phyloP scores from a whole-genome alignment of 2,329 filamentous ascomycete species.

The Botryotinia narcissicola region DNA sequence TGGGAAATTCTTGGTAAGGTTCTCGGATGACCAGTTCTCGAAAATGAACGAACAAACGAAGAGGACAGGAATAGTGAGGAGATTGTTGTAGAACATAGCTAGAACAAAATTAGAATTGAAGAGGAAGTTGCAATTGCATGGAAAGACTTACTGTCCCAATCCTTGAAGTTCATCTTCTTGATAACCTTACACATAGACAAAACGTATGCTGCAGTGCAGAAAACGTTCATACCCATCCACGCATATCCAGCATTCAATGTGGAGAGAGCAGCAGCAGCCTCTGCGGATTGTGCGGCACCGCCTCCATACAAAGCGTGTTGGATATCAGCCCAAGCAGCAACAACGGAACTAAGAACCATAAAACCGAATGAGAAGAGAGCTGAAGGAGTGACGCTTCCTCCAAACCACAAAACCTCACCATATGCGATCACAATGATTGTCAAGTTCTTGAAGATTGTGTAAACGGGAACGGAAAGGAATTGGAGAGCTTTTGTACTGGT shows the following conservation, averaged over 20 bases:
- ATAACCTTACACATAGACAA: constrained; percentile 97
- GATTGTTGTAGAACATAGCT: constrained; percentile 99
- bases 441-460: constrained; percentile 99
- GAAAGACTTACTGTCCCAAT: constrained; percentile 85
- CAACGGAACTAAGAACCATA: constrained; percentile 92
- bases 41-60: constrained; percentile 75
- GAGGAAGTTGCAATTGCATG: background rate
- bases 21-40: constrained; percentile 89
- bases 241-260: constrained; percentile 93
- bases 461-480: constrained; percentile 95
- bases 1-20: constrained; percentile 87
- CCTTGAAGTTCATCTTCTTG: constrained; percentile 99
- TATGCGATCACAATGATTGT: constrained; percentile 99
- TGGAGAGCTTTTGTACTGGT: constrained; percentile 94
- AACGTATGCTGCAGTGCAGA: constrained; percentile 88
- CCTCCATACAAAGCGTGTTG: constrained; percentile 68
- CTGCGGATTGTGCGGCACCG: constrained; percentile 40
- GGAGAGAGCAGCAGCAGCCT: constrained; percentile 73
- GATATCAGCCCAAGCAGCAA: constrained; percentile 97
- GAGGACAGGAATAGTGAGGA: constrained; percentile 91
- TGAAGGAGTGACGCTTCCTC: constrained; percentile 82
- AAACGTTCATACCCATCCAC: constrained; percentile 97
- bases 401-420: constrained; percentile 97
- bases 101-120: constrained; percentile 37
- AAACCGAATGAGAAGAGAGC: constrained; percentile 90